These are phyloP conservation scores for Tricholoma hemisulphureum DNA, from an alignment of 768 basidiomycete genomes.

Conservation along the genomic window DNA sequence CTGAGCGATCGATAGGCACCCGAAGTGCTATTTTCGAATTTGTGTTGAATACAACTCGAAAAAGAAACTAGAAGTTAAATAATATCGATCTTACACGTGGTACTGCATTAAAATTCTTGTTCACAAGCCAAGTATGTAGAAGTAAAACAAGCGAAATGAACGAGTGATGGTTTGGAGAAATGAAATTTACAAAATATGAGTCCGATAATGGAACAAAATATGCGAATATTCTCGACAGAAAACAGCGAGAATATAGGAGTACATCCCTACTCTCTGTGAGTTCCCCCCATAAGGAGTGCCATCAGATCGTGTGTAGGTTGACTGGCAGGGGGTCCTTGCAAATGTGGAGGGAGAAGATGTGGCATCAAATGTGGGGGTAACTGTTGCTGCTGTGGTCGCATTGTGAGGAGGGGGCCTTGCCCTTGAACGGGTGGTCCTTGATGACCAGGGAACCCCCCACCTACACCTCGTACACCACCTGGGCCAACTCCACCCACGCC, in stretches of 20 bases:
- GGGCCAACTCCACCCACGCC: conserved; percentile 40
- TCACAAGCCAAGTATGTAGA: neutral
- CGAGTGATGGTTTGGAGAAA: neutral
- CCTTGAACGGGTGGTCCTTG: conserved; percentile 44
- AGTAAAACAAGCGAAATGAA: neutral
- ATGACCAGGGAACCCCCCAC: conserved; percentile 48
- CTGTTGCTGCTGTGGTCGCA: conserved; percentile 58
- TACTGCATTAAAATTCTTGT: neutral
- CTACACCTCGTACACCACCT: conserved; percentile 45
- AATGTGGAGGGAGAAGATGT: conserved; percentile 52
- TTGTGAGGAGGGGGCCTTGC: conserved; percentile 42
- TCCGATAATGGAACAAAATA: neutral
- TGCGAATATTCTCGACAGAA: conserved; percentile 5
- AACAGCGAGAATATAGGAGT: conserved; percentile 3
- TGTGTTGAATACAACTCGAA: neutral
- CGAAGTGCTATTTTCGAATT: neutral
- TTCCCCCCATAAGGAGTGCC: conserved; percentile 78
- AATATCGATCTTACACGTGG: neutral
- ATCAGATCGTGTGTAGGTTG: conserved; percentile 75
- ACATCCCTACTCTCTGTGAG: conserved; percentile 57
- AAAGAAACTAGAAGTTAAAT: neutral
- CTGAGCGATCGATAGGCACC: neutral
- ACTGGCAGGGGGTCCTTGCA: conserved; percentile 48
- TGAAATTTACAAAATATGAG: conserved; percentile 8
- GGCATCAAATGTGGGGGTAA: conserved; percentile 54